Conservation (phyloP, 805 yeast genomes). For the Sugiyamaella floridensis region DNA sequence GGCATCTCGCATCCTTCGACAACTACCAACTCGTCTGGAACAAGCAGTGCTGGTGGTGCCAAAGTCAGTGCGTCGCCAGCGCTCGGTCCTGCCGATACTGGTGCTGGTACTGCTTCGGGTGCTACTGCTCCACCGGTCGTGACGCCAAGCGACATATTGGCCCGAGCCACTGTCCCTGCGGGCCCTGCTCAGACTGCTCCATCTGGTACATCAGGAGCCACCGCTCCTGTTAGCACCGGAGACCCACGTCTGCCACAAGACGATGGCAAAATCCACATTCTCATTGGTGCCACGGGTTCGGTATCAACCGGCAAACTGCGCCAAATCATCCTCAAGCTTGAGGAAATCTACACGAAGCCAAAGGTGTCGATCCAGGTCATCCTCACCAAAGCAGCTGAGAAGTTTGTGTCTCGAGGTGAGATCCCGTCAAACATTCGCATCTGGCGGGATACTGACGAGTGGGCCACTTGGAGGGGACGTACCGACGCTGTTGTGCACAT, state of each 20-base stretch:
- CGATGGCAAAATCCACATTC: constrained; percentile 80
- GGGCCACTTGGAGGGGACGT: constrained; percentile 79
- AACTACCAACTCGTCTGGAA: not conserved
- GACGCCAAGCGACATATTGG: not conserved
- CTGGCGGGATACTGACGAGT: constrained; percentile 93
- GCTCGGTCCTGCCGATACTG: not conserved
- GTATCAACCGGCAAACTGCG: constrained; percentile 79
- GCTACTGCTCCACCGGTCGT: not conserved
- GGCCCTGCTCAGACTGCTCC: not conserved
- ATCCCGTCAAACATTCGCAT: constrained; percentile 64
- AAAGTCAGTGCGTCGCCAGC: not conserved
- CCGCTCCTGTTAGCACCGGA: constrained; percentile 38
- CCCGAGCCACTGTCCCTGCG: not conserved
- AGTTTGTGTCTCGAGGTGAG: constrained; percentile 55
- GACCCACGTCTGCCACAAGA: constrained; percentile 68
- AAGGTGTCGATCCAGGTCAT: constrained; percentile 79
- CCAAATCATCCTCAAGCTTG: constrained; percentile 68
- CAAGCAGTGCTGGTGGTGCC: not conserved
- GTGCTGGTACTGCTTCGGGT: not conserved
- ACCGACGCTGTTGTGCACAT: constrained; percentile 92
- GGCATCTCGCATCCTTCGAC: not conserved
- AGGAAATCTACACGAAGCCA: constrained; percentile 68
- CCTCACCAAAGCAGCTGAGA: constrained; percentile 78
- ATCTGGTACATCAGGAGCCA: not conserved
- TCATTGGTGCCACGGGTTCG: constrained; percentile 85